Base-by-base conservation (phyloP, 345 rosid genomes). In the Orychophragmus violaceus region DNA sequence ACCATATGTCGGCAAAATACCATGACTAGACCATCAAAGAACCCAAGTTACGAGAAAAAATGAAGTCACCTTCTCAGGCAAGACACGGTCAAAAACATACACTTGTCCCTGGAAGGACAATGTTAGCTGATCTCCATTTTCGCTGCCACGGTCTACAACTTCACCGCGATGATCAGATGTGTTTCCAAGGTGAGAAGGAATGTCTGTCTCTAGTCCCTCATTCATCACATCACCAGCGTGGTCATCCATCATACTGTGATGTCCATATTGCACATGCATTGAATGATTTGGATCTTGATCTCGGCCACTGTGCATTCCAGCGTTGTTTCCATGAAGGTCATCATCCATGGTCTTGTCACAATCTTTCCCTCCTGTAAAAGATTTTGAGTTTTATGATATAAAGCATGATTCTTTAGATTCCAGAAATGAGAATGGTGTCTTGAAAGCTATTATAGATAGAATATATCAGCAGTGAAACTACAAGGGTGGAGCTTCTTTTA, bases 41-140 rank as follows among this genome's bases (percentile, higher is more conserved):
- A 17, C 48, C 27, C 45, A 44, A 39, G 19, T 13, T 3, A 35
- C 5, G 18, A 51, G 44, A 45, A 23, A 37, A 11, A 3, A 0
- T 50, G 17, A 53, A 76, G 25, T 55, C 54, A 82, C 94, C 94
- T 85, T 87, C 63, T 87, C 90, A 1, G 88, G 84, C 9, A 77
- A 66, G 61, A 87, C 90, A 6, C 76, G 79, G 59, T 87, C 87
- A 60, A 85, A 87, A 27, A 85, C 90, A 73, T 86, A 89, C 73
- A 89, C 90, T 71, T 86, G 90, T 19, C 88, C 96, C 42, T 85
- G 87, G 44, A 84, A 86, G 24, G 96, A 84, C 74, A 88, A 73
- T 5, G 90, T 86, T 57, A 88, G 74, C 54, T 84, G 90, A 69
- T 82, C 88, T 17, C 82, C 84, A 66, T 64, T 70, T 4, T 79